Evolutionary conservation across 345 rosid genomes (phyloP).

Genomic region (Gossypioides kirkii): DNA sequence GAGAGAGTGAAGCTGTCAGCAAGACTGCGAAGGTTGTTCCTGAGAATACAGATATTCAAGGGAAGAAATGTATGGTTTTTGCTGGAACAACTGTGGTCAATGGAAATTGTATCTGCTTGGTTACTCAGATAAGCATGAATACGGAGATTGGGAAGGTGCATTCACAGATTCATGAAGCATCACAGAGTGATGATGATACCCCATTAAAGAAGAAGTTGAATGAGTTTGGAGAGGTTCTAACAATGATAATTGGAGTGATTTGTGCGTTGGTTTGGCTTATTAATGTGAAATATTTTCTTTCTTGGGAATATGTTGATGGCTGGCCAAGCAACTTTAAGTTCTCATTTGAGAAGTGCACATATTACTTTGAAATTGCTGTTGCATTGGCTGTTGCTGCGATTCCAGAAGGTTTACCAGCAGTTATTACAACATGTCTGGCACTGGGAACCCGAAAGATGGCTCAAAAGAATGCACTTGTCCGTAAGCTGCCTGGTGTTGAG

Average conservation of each 20-base stretch:
- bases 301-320: constrained; percentile 91
- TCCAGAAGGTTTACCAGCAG: constrained; percentile 97
- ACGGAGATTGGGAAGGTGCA: constrained; percentile 93
- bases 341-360: constrained; percentile 95
- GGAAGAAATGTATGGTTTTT: constrained; percentile 83
- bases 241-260: constrained; percentile 69
- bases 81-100: constrained; percentile 88
- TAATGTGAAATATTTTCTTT: constrained; percentile 81
- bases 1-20: constrained; percentile 89
- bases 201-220: constrained; percentile 91
- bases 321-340: constrained; percentile 85
- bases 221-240: constrained; percentile 79
- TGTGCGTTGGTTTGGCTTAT: constrained; percentile 93
- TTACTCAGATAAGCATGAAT: constrained; percentile 70
- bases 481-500: constrained; percentile 92
- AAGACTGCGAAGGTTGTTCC: constrained; percentile 64
- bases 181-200: constrained; percentile 81
- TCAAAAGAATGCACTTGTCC: constrained; percentile 87
- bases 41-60: constrained; percentile 73
- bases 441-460: constrained; percentile 98
- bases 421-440: constrained; percentile 91
- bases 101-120: constrained; percentile 78
- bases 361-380: constrained; percentile 95
- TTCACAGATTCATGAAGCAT: constrained; percentile 88
- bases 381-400: constrained; percentile 97